Percentiles rank a stretch among this genome's conserved stretches.
Conservation (phyloP, 1,284 basidiomycete genomes). For the Leccinum idahoense region DNA sequence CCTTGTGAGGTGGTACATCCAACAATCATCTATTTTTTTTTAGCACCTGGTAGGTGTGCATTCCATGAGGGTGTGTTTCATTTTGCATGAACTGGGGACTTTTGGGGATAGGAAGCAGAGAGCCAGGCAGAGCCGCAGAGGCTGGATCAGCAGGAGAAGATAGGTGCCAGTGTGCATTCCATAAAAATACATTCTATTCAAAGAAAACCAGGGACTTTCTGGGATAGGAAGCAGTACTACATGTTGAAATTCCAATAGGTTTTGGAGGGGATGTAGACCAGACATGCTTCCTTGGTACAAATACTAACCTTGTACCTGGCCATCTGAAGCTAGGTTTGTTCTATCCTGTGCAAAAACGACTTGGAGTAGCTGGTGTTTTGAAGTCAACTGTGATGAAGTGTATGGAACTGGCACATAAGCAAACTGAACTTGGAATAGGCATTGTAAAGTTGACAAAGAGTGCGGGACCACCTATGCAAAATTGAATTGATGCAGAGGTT, state of each 20-base stretch:
- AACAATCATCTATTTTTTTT: no score
- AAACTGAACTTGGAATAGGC: neutral
- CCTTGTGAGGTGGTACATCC: no score
- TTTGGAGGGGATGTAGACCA: neutral
- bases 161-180: neutral
- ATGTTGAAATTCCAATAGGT: neutral
- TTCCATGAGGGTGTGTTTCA: no score
- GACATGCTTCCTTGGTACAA: neutral
- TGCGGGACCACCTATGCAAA: no score
- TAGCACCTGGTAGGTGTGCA: no score
- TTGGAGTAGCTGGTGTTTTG: neutral
- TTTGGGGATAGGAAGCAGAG: no score
- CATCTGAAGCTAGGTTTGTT: neutral
- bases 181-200: neutral
- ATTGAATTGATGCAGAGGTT: no score
- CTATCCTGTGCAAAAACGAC: neutral
- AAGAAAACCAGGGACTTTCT: neutral
- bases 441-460: no score
- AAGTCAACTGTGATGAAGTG: neutral
- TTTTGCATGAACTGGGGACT: no score
- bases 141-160: no score
- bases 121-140: no score
- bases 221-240: neutral
- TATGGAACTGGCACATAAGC: neutral
- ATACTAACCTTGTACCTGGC: neutral